A percentile compares a stretch with the other conserved stretches of the same genome.
phyloP scores from a whole-genome alignment of 805 yeast species.

The Phaffomyces thermotolerans region DNA sequence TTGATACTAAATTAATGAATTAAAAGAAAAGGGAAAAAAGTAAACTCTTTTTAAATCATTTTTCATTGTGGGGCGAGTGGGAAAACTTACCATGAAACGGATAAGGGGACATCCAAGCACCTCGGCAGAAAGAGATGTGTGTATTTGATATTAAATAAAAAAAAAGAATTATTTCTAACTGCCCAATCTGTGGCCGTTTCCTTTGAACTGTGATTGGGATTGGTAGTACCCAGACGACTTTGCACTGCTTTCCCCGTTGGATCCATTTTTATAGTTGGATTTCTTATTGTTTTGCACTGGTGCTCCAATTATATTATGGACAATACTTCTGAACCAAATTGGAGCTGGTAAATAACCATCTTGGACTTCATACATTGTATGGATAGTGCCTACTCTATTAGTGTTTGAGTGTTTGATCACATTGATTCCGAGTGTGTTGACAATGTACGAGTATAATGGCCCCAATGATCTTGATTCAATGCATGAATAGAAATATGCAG shows the following conservation, averaged over 20 bases:
- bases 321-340: conserved; percentile 28
- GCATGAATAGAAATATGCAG: conserved; percentile 56
- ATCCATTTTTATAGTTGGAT: conserved; percentile 1
- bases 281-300: conserved; percentile 8
- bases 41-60: background rate
- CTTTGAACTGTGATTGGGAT: conserved; percentile 25
- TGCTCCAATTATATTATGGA: conserved; percentile 18
- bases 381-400: conserved; percentile 26
- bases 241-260: conserved; percentile 7
- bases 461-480: conserved; percentile 47
- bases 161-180: background rate
- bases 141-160: background rate
- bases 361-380: conserved; percentile 32
- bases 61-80: conserved; percentile 7
- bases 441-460: conserved; percentile 29
- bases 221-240: conserved; percentile 10
- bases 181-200: conserved; percentile 35
- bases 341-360: conserved; percentile 55
- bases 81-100: background rate
- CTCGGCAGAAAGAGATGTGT: background rate
- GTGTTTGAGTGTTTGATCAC: conserved; percentile 17
- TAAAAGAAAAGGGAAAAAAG: background rate
- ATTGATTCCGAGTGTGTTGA: conserved; percentile 16
- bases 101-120: background rate
- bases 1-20: too few species aligned